Base-by-base conservation (phyloP, 2,329 filamentous ascomycete species). In the Trichoderma oligosporum region DNA sequence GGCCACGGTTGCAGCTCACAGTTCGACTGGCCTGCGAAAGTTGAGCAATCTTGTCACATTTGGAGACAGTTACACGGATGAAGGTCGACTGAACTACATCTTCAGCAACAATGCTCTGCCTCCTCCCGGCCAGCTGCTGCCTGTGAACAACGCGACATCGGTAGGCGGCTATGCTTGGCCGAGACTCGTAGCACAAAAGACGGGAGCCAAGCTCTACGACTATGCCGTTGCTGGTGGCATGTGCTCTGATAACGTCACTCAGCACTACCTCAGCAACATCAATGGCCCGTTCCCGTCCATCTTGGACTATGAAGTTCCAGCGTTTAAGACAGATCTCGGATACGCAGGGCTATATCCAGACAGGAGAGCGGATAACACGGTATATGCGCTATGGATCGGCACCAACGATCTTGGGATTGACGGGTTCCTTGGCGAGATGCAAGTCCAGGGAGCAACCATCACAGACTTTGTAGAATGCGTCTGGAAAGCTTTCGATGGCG, bases 341-440 rank as follows among this genome's bases (percentile, higher is more conserved):
- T 76, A 70, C 52, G 67, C 71, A 57, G 68, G 72, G 1, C 25
- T 64, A 22, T 80, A 77, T 61, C 69, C 71, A 0, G 64, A 76
- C 61, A 71, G 77, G 44, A 77, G 75, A 2, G 64, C 78, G 1
- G 71, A 81, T 27, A 83, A 85, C 61, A 89, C 87, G 0, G 83
- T 89, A 2, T 92, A 91, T 65, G 79, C 83, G 1, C 80, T 92
- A 49, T 92, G 87, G 87, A 91, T 92, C 64, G 89, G 89, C 3
- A 91, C 88, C 22, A 93, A 93, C 67, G 89, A 94, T 65, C 74
- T 93, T 8, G 88, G 88, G 20, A 77, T 76, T 57, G 71, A 77
- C 51, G 86, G 80, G 7, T 87, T 91, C 66, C 69, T 92, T 29
- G 83, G 79, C 4, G 86, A 90, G 66, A 77, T 76, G 22, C 85